Evolutionary conservation across 345 rosid species (phyloP), one percentile per base, ranked within the genome.

Genomic region (Cardiospermum halicacabum): DNA sequence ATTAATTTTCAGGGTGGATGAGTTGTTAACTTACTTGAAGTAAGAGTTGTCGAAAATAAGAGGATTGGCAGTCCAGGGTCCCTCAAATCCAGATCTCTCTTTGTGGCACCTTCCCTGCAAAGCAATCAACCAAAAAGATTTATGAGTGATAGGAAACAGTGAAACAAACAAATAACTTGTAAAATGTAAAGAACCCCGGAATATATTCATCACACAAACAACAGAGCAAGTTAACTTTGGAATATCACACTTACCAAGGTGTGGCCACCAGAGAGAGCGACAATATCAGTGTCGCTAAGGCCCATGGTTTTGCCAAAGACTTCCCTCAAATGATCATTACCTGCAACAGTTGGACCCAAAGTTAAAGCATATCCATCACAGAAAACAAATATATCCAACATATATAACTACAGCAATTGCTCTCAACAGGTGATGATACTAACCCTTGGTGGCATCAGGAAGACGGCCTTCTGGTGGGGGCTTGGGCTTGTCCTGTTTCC

Each of bases 391-490:
- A n/a, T 31, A 62, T 2, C 12, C 13, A 0, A 48, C 6, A 13
- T 50, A 53, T 5, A 37, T 5, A 1, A 22, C 19, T 9, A 61
- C 5, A 21, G 15, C 3, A 5, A 21, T 11, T 36, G 13, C 34
- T 3, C 31, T 45, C 7, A 2, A 51, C 1, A 1, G 40, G 4
- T 45, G 47, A 60, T 32, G 3, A 59, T 15, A 74, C 85, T 32
- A 27, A 87, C 99, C 99, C 73, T 84, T 74, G 11, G 85, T 91
- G 28, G 99, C 97, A 79, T 94, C 89, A 45, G 99, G 99, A 22
- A 94, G 82, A 68, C 99, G 99, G 4, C 99, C 99, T 75, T 94
- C 99, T 2, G 91, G 95, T 22, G 99, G 97, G 65, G 99, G 93
- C 28, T 60, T 53, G 1, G 93, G 89, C 83, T 90, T 88, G 86